Evolutionary conservation across 2,329 filamentous ascomycete species (phyloP).

Genomic region (Cladosporium austrohemisphaericum): DNA sequence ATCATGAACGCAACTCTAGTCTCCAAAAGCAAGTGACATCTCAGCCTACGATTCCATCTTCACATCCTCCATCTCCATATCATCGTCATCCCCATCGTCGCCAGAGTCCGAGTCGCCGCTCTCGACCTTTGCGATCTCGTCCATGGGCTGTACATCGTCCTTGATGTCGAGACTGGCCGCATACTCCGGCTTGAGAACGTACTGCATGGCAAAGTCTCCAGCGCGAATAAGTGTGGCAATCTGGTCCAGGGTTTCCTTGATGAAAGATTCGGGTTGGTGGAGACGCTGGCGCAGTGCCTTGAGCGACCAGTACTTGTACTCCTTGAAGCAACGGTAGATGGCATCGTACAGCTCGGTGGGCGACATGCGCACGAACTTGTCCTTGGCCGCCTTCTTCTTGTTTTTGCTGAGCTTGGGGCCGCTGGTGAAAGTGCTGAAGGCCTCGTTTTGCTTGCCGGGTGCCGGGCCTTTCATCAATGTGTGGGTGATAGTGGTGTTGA

Average conservation of each 20-base stretch:
- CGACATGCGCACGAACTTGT: constrained; percentile 86
- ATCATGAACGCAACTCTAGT: constrained; percentile 1
- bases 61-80: constrained; percentile 47
- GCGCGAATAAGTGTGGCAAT: constrained; percentile 79
- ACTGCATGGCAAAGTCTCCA: constrained; percentile 80
- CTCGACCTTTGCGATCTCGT: constrained; percentile 29
- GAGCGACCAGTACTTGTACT: constrained; percentile 92
- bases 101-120: constrained; percentile 36
- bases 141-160: constrained; percentile 38
- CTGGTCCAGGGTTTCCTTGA: constrained; percentile 78
- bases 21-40: background rate
- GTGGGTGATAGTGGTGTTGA: constrained; percentile 31
- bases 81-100: constrained; percentile 51
- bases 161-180: constrained; percentile 52
- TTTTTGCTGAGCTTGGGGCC: constrained; percentile 24
- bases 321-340: constrained; percentile 77
- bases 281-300: constrained; percentile 73
- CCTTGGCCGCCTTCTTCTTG: constrained; percentile 51
- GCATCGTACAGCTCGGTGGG: constrained; percentile 82
- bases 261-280: constrained; percentile 86
- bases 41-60: constrained; percentile 25
- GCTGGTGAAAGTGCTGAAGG: constrained; percentile 35
- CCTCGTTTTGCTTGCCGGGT: constrained; percentile 12
- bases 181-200: constrained; percentile 73
- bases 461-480: constrained; percentile 1